Percentiles rank a stretch among this genome's conserved stretches.
phyloP scores from a whole-genome alignment of 768 basidiomycete genomes.

The Erythrobasidium yunnanense region DNA sequence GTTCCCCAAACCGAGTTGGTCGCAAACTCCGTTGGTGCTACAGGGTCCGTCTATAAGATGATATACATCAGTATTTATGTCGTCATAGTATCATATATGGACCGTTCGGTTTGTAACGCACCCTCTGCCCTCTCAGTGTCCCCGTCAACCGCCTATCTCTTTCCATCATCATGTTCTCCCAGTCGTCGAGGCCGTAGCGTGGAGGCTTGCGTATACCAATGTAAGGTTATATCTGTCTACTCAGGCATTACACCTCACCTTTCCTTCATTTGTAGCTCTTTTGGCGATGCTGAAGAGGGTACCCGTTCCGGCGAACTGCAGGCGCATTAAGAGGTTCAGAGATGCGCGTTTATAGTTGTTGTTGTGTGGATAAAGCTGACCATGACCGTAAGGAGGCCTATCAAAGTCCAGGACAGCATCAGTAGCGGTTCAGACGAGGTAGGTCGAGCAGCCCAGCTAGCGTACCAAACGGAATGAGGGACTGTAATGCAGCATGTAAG shows the following conservation, averaged over 20 bases:
- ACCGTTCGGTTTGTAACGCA: conserved; percentile 46
- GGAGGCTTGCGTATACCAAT: conserved; percentile 50
- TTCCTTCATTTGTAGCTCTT: conserved; percentile 75
- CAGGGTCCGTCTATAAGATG: conserved; percentile 54
- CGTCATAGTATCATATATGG: background rate
- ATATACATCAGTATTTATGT: background rate
- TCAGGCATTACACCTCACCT: conserved; percentile 49
- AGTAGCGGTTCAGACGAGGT: no score
- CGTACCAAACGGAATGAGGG: conserved; percentile 85
- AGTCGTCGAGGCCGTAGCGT: conserved; percentile 71
- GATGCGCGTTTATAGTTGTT: conserved; percentile 43
- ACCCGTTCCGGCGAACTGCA: conserved; percentile 67
- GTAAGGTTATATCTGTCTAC: background rate
- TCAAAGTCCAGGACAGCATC: background rate
- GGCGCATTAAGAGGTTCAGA: conserved; percentile 63
- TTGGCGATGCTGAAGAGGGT: conserved; percentile 71
- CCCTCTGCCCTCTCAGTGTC: conserved; percentile 70
- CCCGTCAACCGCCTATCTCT: conserved; percentile 81
- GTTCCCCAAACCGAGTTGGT: conserved; percentile 67
- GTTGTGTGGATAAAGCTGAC: background rate
- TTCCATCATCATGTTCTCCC: conserved; percentile 95
- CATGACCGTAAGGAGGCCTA: conserved; percentile 34
- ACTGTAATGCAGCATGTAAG: conserved; percentile 55
- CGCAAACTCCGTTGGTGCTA: conserved; percentile 59
- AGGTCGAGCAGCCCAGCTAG: no score